Conservation (phyloP, 2,329 filamentous ascomycete species). For the Cytospora mali region DNA sequence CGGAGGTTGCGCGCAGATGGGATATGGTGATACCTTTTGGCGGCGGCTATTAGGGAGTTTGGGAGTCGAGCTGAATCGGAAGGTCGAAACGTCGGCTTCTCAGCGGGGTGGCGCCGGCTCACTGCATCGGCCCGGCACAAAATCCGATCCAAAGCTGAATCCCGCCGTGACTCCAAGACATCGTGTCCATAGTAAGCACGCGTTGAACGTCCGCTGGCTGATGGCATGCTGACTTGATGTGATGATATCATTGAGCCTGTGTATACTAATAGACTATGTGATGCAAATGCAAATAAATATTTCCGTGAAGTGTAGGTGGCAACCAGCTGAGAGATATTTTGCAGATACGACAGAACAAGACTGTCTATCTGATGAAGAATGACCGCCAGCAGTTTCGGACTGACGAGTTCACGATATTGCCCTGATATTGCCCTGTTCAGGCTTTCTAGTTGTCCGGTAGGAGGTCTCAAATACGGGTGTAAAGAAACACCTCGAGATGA, state of each 20-base stretch:
- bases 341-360: not conserved
- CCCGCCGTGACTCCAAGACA: not conserved
- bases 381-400: not conserved
- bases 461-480: not conserved
- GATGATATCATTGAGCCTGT: not conserved
- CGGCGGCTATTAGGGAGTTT: not conserved
- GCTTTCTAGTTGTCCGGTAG: not conserved
- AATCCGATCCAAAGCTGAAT: not conserved
- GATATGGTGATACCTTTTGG: not conserved
- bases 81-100: constrained; percentile 3
- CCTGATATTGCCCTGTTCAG: not conserved
- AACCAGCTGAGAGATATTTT: not conserved
- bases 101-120: constrained; percentile 2
- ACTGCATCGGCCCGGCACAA: constrained; percentile 19
- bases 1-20: constrained; percentile 3
- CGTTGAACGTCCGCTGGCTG: not conserved
- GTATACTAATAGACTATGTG: not conserved
- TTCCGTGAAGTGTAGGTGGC: not conserved
- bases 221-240: too few relatives aligned
- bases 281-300: not conserved
- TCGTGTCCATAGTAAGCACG: not conserved
- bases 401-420: not conserved
- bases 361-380: not conserved
- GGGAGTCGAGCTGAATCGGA: constrained; percentile 10
- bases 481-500: not conserved